A percentile compares a stretch with the other conserved stretches of the same genome.
Conservation (phyloP, 1,284 basidiomycete species). For the Prillingera fragicola region DNA sequence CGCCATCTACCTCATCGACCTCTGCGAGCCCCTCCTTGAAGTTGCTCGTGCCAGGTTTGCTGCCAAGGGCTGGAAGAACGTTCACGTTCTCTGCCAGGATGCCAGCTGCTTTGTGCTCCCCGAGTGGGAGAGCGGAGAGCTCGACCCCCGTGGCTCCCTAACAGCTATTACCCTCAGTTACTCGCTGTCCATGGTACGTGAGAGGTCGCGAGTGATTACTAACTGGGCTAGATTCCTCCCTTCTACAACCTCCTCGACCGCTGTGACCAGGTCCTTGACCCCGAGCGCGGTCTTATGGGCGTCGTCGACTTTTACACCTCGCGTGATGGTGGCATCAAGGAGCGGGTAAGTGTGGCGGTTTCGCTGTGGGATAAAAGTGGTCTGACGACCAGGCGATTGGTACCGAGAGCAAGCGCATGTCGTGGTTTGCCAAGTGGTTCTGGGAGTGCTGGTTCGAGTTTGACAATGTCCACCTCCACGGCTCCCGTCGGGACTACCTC, state of each 20-base stretch:
- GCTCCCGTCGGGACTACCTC: slow-evolving; percentile 65
- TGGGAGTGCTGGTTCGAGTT: slow-evolving; percentile 78
- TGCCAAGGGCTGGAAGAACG: slow-evolving; percentile 66
- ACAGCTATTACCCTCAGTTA: slow-evolving; percentile 65
- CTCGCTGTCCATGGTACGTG: slow-evolving; percentile 62
- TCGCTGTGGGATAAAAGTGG: not conserved
- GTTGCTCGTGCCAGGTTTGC: slow-evolving; percentile 66
- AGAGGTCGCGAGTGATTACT: not conserved
- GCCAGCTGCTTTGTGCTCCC: slow-evolving; percentile 66
- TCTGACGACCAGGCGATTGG: slow-evolving; percentile 55
- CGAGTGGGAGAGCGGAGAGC: slow-evolving; percentile 53
- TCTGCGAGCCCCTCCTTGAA: slow-evolving; percentile 68
- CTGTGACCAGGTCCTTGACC: slow-evolving; percentile 64
- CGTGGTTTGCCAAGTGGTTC: slow-evolving; percentile 71
- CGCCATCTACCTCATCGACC: slow-evolving; percentile 67
- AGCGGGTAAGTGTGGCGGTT: slow-evolving; percentile 24
- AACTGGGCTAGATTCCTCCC: slow-evolving; percentile 56
- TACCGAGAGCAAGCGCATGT: slow-evolving; percentile 62
- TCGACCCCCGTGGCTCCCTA: slow-evolving; percentile 56
- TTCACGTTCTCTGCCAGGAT: slow-evolving; percentile 69
- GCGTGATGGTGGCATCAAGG: slow-evolving; percentile 56
- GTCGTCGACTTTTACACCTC: slow-evolving; percentile 80
- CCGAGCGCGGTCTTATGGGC: slow-evolving; percentile 60
- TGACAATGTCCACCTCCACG: slow-evolving; percentile 68
- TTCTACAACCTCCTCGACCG: slow-evolving; percentile 67